Base-by-base conservation (phyloP, 345 rosid species). In the Populus nigra region DNA sequence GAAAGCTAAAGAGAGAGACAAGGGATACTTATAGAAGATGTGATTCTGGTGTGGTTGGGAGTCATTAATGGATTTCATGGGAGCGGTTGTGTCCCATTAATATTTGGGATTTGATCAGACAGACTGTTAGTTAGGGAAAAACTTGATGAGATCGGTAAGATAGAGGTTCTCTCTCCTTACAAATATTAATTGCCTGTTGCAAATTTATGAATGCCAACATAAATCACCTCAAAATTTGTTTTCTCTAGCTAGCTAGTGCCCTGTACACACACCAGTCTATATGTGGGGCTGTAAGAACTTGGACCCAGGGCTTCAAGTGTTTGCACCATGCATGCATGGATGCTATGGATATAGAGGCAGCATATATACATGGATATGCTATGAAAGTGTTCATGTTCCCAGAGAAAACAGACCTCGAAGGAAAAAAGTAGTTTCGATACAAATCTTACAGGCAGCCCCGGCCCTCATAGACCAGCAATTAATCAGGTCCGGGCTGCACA, bases 21-120 rank as follows among this genome's bases (percentile, higher is more conserved):
- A 65, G 41, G 23, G 43, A 25, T 35, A 65, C 78, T 78, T 84
- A 80, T 83, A 84, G 68, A 9, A 15, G 22, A 36, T 15, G 16
- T 12, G 71, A 45, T 38, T 18, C 68, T 15, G 74, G 63, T 74
- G 79, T 79, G 18, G 94, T 84, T 89, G 91, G 76, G 82, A 69
- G 36, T 74, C 92, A 89, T 89, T 93, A 84, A 91, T 86, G 85
- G 68, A 78, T 7, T 83, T 81, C 84, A 71, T 69, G 85, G 69
- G 70, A 79, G 87, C 85, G 47, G 93, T 89, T 91, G 96, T 22
- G 78, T 36, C 18, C 78, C 84, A 75, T 86, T 82, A 86, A 85
- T 82, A 23, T 18, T 3, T 7, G 55, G 16, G 27, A 12, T 7
- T 68, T 39, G 45, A 5, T 27, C n/a, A 5, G 29, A 29, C 61